phyloP scores from a whole-genome alignment of 2,329 filamentous ascomycete species.

The Colletotrichum cuscutae region DNA sequence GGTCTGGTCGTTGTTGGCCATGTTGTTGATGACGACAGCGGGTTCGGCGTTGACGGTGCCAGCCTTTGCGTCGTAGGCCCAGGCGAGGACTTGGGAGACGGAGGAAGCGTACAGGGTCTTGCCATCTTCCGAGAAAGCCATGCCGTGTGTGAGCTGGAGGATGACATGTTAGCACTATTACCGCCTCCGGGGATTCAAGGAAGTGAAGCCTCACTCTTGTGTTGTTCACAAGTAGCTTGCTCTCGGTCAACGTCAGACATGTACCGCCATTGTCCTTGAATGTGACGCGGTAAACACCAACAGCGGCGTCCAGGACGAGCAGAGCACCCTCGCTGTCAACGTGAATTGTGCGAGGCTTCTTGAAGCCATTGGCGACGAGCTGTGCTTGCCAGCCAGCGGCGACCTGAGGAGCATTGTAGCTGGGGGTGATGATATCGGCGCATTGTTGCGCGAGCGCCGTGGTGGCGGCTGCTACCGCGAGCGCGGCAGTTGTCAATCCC shows the following conservation, averaged over 20 bases:
- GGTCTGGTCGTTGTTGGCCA: slow-evolving; percentile 65
- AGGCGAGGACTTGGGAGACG: slow-evolving; percentile 68
- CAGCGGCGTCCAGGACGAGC: slow-evolving; percentile 55
- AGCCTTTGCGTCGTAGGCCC: slow-evolving; percentile 69
- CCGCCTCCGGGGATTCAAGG: not conserved
- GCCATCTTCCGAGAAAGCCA: slow-evolving; percentile 63
- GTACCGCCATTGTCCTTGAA: slow-evolving; percentile 54
- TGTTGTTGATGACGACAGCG: slow-evolving; percentile 64
- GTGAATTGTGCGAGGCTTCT: slow-evolving; percentile 54
- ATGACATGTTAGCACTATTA: not conserved
- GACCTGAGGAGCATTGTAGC: slow-evolving; percentile 49
- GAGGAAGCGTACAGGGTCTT: slow-evolving; percentile 68
- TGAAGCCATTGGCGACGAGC: slow-evolving; percentile 53
- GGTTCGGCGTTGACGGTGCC: slow-evolving; percentile 56
- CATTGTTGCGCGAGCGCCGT: slow-evolving; percentile 41
- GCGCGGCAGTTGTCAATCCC: slow-evolving; percentile 5
- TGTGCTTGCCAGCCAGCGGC: slow-evolving; percentile 56
- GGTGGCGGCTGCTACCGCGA: slow-evolving; percentile 11
- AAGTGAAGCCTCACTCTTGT: slow-evolving; percentile 43
- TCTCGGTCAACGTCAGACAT: slow-evolving; percentile 51
- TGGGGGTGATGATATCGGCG: slow-evolving; percentile 46
- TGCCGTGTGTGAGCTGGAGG: slow-evolving; percentile 63
- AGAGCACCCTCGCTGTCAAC: slow-evolving; percentile 58
- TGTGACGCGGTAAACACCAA: slow-evolving; percentile 53
- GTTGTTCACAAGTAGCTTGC: slow-evolving; percentile 46